Base-by-base conservation (phyloP, 2,329 filamentous ascomycete species). In the Ramularia endophylla region DNA sequence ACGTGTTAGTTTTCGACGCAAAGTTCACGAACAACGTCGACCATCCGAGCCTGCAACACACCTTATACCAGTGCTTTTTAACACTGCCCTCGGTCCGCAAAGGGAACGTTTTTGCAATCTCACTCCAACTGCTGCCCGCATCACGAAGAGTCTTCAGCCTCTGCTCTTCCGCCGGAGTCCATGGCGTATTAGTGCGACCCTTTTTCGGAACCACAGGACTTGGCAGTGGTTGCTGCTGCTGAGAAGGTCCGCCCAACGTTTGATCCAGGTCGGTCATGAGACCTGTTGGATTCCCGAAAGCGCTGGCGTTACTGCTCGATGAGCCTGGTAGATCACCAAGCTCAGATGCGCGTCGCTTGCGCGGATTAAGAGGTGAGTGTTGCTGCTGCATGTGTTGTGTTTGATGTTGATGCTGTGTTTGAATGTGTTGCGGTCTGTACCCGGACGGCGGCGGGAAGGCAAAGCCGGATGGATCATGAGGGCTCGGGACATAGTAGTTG, bases 21-120 rank as follows among this genome's bases (percentile, higher is more conserved):
- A n/a, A n/a, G n/a, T n/a, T n/a, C n/a, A n/a, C n/a, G n/a, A n/a
- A n/a, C n/a, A n/a, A 11, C 18, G 18, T 4, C 18, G 20, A n/a
- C n/a, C n/a, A n/a, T n/a, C n/a, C n/a, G n/a, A n/a, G n/a, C n/a
- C n/a, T n/a, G 30, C 17, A 8, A 40, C 52, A 47, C 71, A 87
- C 87, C 77, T 97, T 97, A 68, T 98, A 97, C 90, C 92, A 98
- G 65, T 98, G 92, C 69, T 97, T 98, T 75, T 97, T 98, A 16
- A 98, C 92, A 59, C 89, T 95, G 6, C 92, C 92, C 68, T 98
- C 92, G 30, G 92, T 98, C 58, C 92, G 78, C 17, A 80, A 82
- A 8, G 92, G 90, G 62, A 98, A 98, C 57, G 94, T 89, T 81
- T 97, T 97, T 55, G 90, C 92, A 60, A 98, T 98, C 59, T 97